Conservation (phyloP, 2,329 filamentous ascomycete species). For the Aspergillus candidus region DNA sequence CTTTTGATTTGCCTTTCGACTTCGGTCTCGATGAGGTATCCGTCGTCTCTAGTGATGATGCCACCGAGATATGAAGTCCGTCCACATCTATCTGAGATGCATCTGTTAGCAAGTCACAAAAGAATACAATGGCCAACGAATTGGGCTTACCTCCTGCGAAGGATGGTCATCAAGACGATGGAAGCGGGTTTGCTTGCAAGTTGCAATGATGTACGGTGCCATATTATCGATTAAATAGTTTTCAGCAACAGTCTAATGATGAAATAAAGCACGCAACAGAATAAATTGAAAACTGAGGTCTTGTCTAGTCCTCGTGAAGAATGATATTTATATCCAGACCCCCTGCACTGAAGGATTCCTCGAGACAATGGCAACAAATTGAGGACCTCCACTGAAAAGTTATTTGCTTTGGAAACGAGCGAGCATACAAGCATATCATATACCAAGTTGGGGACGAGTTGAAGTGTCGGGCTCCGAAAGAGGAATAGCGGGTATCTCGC, state of each 20-base stretch:
- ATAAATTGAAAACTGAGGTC: too few relatives aligned
- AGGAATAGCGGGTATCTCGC: slow-evolving; percentile 10
- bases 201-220: slow-evolving; percentile 47
- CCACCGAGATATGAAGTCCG: slow-evolving; percentile 64
- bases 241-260: too few relatives aligned
- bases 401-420: too few relatives aligned
- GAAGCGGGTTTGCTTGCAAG: slow-evolving; percentile 63
- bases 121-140: neutral
- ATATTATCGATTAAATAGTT: slow-evolving; percentile 2
- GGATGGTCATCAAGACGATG: slow-evolving; percentile 52
- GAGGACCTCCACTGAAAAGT: too few relatives aligned
- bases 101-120: neutral
- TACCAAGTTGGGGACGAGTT: neutral
- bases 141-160: slow-evolving; percentile 45
- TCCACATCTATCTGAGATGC: slow-evolving; percentile 59
- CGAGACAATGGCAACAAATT: too few relatives aligned
- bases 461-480: slow-evolving; percentile 20
- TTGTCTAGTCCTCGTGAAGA: too few relatives aligned
- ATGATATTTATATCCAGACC: too few relatives aligned
- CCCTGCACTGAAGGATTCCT: too few relatives aligned
- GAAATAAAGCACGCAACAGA: too few relatives aligned
- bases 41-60: slow-evolving; percentile 19
- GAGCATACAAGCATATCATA: too few relatives aligned
- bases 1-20: slow-evolving; percentile 43
- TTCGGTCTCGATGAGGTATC: slow-evolving; percentile 22